Evolutionary conservation across 768 basidiomycete genomes (phyloP).

Genomic region (Lentinula sp.): DNA sequence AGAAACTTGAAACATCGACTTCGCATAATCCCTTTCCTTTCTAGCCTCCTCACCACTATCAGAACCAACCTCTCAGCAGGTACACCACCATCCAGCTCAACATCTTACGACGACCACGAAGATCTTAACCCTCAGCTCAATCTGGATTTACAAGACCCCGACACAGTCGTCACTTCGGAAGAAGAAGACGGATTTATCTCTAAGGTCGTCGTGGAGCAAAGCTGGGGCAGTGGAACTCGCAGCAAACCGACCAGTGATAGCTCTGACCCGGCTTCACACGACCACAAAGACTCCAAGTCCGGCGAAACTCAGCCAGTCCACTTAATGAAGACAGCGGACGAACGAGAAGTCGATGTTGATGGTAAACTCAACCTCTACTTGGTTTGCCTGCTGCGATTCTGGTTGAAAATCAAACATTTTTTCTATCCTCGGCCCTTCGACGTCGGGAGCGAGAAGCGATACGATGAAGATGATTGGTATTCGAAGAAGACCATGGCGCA

Average conservation of each 20-base stretch:
- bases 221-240: conserved; percentile 34
- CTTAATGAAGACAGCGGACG: conserved; percentile 5
- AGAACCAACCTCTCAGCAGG: conserved; percentile 8
- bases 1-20: background rate
- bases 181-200: conserved; percentile 33
- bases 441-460: conserved; percentile 10
- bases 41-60: background rate
- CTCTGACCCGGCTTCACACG: conserved; percentile 12
- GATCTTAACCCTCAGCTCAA: background rate
- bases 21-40: background rate
- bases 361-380: background rate
- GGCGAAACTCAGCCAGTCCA: conserved; percentile 9
- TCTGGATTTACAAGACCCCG: background rate
- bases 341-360: background rate
- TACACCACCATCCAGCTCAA: conserved; percentile 7
- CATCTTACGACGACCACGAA: background rate
- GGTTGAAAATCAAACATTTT: conserved; percentile 11
- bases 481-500: conserved; percentile 10
- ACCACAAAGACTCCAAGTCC: conserved; percentile 5
- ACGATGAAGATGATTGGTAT: conserved; percentile 16
- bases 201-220: conserved; percentile 55
- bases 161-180: conserved; percentile 3
- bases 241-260: conserved; percentile 29
- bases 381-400: conserved; percentile 1
- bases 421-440: conserved; percentile 12